Base-by-base conservation (phyloP, 108 stramenopile genomes). In the Seminavis robusta region DNA sequence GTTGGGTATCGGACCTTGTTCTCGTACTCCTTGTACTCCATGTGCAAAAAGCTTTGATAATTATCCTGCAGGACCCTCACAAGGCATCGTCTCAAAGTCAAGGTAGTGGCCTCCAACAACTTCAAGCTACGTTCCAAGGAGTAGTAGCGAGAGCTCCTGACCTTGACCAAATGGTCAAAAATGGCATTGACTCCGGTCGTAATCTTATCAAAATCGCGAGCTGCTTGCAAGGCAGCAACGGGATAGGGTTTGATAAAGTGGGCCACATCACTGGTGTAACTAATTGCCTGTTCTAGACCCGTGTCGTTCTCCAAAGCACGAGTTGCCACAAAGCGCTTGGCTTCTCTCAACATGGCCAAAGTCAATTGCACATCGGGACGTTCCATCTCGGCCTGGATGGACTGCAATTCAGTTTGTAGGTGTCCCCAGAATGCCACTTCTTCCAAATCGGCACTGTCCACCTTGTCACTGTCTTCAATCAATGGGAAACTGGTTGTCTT, bases 241-340 rank as follows among this genome's bases (percentile, higher is more conserved):
- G 95, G 97, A 47, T 92, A 95, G 8, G 57, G 44, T 45, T 78
- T 72, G n/a, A 98, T 70, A 66, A 94, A 95, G 48, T 79, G 75
- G 24, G 79, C 80, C 6, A 94, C 81, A 60, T 94, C 94, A 4
- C 61, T 50, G 1, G 77, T 61, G 39, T 77, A 70, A 24, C 69
- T 53, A n/a, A 81, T 43, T 1, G 96, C 90, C 33, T 64, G 70
- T 34, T 84, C 86, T 46, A 97, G 53, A 3, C 92, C 90, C 11
- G 92, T 94, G 66, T 92, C 88, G 36, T 87, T 88, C 59, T 97
- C 90, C 36, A 97, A 63, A 13, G 93, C 92, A 24, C 91, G 78
- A 0, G 92, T 92, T n/a, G 94, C 92, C 1, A 95, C 78, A 57
- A 95, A 94, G 11, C 92, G 80, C 61, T 86, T 86, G 23, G 57